Conservation (phyloP, 2,329 filamentous ascomycete species). For the Penicillium glabrum region DNA sequence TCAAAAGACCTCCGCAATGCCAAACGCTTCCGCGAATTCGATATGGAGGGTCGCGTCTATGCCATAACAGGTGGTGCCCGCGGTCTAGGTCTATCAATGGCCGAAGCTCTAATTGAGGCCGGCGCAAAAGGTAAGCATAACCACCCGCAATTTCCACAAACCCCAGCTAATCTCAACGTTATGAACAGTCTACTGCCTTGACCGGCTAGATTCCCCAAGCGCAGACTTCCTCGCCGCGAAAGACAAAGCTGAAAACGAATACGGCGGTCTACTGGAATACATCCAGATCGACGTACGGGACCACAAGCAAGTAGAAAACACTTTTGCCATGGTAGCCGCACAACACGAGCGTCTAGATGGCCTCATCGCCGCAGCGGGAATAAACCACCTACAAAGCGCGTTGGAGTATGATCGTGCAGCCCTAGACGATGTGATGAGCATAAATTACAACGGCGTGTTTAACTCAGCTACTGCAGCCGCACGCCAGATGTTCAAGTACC, state of each 20-base stretch:
- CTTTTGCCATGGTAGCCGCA: slow-evolving; percentile 36
- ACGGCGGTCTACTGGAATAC: slow-evolving; percentile 47
- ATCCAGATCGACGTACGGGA: slow-evolving; percentile 49
- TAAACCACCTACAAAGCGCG: slow-evolving; percentile 44
- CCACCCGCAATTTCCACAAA: neutral
- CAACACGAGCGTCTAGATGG: slow-evolving; percentile 41
- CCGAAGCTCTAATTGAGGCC: slow-evolving; percentile 49
- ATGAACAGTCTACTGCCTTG: slow-evolving; percentile 46
- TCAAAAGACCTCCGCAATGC: slow-evolving; percentile 22
- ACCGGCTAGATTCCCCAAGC: slow-evolving; percentile 45
- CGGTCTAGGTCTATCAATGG: slow-evolving; percentile 47
- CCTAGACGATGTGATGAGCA: slow-evolving; percentile 45
- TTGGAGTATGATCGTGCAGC: slow-evolving; percentile 44
- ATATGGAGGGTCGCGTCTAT: slow-evolving; percentile 42
- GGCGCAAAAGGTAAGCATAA: slow-evolving; percentile 44
- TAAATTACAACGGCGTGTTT: slow-evolving; percentile 54
- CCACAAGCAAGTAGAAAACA: slow-evolving; percentile 34
- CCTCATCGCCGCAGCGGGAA: slow-evolving; percentile 43
- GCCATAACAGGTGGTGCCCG: slow-evolving; percentile 46
- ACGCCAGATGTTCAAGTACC: slow-evolving; percentile 50
- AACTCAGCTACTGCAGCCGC: slow-evolving; percentile 49
- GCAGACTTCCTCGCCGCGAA: slow-evolving; percentile 44
- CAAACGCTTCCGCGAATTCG: slow-evolving; percentile 44
- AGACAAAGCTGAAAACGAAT: slow-evolving; percentile 34
- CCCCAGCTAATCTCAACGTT: neutral